These are phyloP conservation scores for Fomitopsis pulvina DNA, from an alignment of 768 basidiomycete genomes.

Conservation along the genomic window DNA sequence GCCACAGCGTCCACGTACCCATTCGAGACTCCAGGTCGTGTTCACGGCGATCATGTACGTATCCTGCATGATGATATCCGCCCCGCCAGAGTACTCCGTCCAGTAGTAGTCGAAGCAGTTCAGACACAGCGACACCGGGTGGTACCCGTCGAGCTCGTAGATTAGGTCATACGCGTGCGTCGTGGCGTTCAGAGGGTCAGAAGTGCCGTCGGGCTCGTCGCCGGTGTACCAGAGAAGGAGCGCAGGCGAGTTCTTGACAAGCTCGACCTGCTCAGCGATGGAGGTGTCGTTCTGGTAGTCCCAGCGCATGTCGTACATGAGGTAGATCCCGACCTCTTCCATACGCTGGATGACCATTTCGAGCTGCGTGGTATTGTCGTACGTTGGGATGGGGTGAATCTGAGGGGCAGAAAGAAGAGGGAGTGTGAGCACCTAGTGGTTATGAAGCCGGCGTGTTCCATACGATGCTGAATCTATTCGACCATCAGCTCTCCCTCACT, in stretches of 20 bases:
- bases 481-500: slow-evolving; percentile 17
- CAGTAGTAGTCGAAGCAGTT: slow-evolving; percentile 62
- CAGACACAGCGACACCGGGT: slow-evolving; percentile 48
- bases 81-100: slow-evolving; percentile 48
- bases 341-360: slow-evolving; percentile 58
- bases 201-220: slow-evolving; percentile 69
- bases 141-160: slow-evolving; percentile 46
- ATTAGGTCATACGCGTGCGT: slow-evolving; percentile 38
- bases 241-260: slow-evolving; percentile 59
- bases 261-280: slow-evolving; percentile 63
- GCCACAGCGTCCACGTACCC: slow-evolving; percentile 32
- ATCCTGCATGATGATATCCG: slow-evolving; percentile 70
- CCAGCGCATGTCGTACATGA: slow-evolving; percentile 82
- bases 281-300: slow-evolving; percentile 57
- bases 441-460: slow-evolving; percentile 10
- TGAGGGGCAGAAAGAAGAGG: slow-evolving; percentile 9
- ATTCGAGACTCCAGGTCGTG: slow-evolving; percentile 53
- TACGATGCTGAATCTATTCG: slow-evolving; percentile 33
- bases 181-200: slow-evolving; percentile 61
- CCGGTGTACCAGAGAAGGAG: slow-evolving; percentile 70
- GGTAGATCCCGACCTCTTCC: slow-evolving; percentile 62
- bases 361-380: slow-evolving; percentile 51
- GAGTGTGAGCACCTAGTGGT: background rate
- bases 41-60: slow-evolving; percentile 52
- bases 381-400: slow-evolving; percentile 70